Percentiles rank a stretch among this genome's conserved stretches.
These are phyloP conservation scores for Allomyces macrogynus DNA, from an alignment of 192 early-diverging fungal species.

Conservation along the genomic window DNA sequence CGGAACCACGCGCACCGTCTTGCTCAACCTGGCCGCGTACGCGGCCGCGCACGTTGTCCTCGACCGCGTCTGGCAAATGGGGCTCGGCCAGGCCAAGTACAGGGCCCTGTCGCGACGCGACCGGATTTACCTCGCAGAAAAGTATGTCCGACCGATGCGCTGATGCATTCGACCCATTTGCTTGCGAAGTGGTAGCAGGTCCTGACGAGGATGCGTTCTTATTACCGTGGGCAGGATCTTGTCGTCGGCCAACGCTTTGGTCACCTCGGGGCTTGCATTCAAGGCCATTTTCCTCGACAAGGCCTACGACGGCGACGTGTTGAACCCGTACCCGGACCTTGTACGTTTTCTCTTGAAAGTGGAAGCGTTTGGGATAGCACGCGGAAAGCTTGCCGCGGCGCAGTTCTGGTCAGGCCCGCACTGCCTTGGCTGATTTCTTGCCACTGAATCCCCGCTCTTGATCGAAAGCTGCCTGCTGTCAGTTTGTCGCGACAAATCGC, in stretches of 20 bases:
- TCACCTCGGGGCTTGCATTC: not conserved
- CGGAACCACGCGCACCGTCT: too few relatives aligned
- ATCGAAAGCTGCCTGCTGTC: not conserved
- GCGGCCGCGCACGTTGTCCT: not conserved
- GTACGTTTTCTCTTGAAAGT: not conserved
- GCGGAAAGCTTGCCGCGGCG: too few relatives aligned
- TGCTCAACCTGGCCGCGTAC: not conserved
- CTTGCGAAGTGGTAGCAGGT: too few relatives aligned
- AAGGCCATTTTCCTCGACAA: not conserved
- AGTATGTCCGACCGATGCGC: not conserved
- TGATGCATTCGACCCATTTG: too few relatives aligned
- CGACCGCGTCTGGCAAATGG: not conserved
- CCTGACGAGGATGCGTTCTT: too few relatives aligned
- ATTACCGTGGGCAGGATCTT: not conserved
- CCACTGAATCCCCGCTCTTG: not conserved
- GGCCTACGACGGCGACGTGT: not conserved
- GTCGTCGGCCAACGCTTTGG: not conserved
- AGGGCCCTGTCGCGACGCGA: not conserved
- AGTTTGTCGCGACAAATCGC: not conserved
- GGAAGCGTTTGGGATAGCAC: too few relatives aligned
- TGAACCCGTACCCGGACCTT: not conserved
- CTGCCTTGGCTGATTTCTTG: too few relatives aligned
- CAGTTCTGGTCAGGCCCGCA: too few relatives aligned
- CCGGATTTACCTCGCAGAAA: not conserved
- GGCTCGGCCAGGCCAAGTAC: not conserved